A percentile compares a stretch with the other conserved stretches of the same genome.
These are phyloP conservation scores for Zalaria sp. DNA, from an alignment of 2,329 filamentous ascomycete species.

Conservation along the genomic window DNA sequence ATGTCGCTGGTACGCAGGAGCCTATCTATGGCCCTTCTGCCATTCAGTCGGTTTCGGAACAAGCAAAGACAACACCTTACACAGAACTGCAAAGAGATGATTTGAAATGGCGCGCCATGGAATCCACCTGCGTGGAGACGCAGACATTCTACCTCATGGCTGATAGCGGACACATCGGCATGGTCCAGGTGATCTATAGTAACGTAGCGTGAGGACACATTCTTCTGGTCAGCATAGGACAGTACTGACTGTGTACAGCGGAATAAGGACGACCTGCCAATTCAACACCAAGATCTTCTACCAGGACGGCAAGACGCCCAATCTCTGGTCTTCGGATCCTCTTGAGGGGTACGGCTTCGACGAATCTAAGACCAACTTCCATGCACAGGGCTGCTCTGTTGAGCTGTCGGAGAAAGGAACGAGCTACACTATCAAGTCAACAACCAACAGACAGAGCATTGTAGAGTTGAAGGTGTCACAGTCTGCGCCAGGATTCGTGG, in stretches of 20 bases:
- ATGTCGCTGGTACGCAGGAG: slow-evolving; percentile 91
- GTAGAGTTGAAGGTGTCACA: slow-evolving; percentile 77
- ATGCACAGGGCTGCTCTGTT: slow-evolving; percentile 70
- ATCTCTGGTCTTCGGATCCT: slow-evolving; percentile 72
- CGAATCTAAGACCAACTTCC: slow-evolving; percentile 70
- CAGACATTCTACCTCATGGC: slow-evolving; percentile 85
- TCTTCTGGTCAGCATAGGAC: not conserved
- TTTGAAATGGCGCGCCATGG: slow-evolving; percentile 68
- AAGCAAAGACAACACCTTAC: slow-evolving; percentile 64
- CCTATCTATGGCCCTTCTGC: slow-evolving; percentile 86
- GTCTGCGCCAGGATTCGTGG: slow-evolving; percentile 65
- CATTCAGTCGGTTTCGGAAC: slow-evolving; percentile 71
- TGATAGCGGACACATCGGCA: slow-evolving; percentile 60
- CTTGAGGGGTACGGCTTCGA: slow-evolving; percentile 72
- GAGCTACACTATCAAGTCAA: slow-evolving; percentile 79
- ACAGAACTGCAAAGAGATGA: slow-evolving; percentile 66
- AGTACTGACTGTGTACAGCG: slow-evolving; percentile 38
- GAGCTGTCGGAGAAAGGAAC: slow-evolving; percentile 76
- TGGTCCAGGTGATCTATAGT: slow-evolving; percentile 92
- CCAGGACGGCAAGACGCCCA: slow-evolving; percentile 51
- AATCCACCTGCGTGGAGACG: slow-evolving; percentile 83
- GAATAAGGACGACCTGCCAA: slow-evolving; percentile 78
- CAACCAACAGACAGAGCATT: slow-evolving; percentile 63
- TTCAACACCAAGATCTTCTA: slow-evolving; percentile 93
- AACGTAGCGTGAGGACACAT: slow-evolving; percentile 67